Conservation (phyloP, 2,329 filamentous ascomycete genomes). For the Aschersonia sp. region DNA sequence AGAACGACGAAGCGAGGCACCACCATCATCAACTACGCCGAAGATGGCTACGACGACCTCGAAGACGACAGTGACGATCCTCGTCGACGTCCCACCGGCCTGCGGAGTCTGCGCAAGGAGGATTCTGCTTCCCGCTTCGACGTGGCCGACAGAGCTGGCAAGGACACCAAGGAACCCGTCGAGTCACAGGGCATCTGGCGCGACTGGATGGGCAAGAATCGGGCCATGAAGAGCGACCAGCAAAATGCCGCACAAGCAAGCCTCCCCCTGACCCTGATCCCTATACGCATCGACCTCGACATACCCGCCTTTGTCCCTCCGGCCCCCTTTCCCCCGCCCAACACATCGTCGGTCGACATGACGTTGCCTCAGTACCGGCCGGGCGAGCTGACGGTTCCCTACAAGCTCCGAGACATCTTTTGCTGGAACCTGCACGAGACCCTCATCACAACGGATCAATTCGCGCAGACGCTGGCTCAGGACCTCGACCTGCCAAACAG, state of each 20-base stretch:
- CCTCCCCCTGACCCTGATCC: conserved; percentile 80
- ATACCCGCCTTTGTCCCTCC: conserved; percentile 63
- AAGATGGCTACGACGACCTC: conserved; percentile 80
- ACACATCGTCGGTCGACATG: conserved; percentile 51
- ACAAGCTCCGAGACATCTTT: conserved; percentile 87
- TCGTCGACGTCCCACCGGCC: conserved; percentile 65
- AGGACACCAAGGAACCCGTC: conserved; percentile 66
- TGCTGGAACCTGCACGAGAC: conserved; percentile 96
- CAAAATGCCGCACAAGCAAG: conserved; percentile 52
- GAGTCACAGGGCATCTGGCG: conserved; percentile 83
- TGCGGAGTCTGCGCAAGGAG: conserved; percentile 70
- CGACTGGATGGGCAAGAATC: conserved; percentile 82
- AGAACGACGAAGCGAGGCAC: conserved; percentile 96
- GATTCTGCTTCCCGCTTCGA: conserved; percentile 51
- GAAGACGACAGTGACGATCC: conserved; percentile 61
- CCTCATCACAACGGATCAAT: conserved; percentile 86
- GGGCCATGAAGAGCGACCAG: conserved; percentile 38
- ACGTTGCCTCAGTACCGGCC: conserved; percentile 64
- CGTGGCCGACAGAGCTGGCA: conserved; percentile 63
- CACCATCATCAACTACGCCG: conserved; percentile 92
- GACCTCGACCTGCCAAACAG: conserved; percentile 83
- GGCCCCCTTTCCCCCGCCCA: conserved; percentile 48
- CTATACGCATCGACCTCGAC: conserved; percentile 92
- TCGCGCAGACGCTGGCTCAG: conserved; percentile 79
- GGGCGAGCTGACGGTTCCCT: conserved; percentile 69